phyloP scores from a whole-genome alignment of 306 rosid genomes.

The Trifolium repens region DNA sequence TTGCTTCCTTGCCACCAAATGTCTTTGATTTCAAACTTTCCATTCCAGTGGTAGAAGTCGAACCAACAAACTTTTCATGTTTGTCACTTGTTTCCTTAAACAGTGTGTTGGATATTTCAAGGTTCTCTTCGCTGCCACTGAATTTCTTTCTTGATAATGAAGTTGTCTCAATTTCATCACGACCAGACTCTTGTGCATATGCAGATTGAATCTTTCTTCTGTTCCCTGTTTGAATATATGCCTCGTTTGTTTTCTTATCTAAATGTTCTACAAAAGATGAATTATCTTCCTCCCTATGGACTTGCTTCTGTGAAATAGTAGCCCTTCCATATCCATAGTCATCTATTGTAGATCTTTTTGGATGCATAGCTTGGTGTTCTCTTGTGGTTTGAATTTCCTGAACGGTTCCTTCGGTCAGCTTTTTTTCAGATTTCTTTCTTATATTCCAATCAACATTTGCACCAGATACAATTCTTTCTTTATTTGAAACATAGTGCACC shows the following conservation, averaged over 20 bases:
- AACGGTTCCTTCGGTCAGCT: constrained; percentile 46
- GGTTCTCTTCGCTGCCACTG: constrained; percentile 50
- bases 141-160: constrained; percentile 37
- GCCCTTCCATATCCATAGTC: constrained; percentile 50
- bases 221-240: constrained; percentile 50
- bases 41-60: constrained; percentile 35
- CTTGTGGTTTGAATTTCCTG: constrained; percentile 51
- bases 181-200: constrained; percentile 46
- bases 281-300: constrained; percentile 49
- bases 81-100: constrained; percentile 50
- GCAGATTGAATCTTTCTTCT: constrained; percentile 48
- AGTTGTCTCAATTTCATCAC: constrained; percentile 45
- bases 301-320: constrained; percentile 56
- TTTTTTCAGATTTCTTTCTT: constrained; percentile 77
- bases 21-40: constrained; percentile 46
- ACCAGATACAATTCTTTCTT: constrained; percentile 42
- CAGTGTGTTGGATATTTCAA: constrained; percentile 46
- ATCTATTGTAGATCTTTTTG: constrained; percentile 44
- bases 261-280: constrained; percentile 45
- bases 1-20: constrained; percentile 49
- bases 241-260: constrained; percentile 50
- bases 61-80: constrained; percentile 40
- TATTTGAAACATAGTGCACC: constrained; percentile 41
- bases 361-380: constrained; percentile 51
- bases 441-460: constrained; percentile 56